Percentiles rank a stretch among this genome's conserved stretches.
These are phyloP conservation scores for Arachnopeziza araneosa DNA, from an alignment of 2,329 filamentous ascomycete genomes.

Conservation along the genomic window DNA sequence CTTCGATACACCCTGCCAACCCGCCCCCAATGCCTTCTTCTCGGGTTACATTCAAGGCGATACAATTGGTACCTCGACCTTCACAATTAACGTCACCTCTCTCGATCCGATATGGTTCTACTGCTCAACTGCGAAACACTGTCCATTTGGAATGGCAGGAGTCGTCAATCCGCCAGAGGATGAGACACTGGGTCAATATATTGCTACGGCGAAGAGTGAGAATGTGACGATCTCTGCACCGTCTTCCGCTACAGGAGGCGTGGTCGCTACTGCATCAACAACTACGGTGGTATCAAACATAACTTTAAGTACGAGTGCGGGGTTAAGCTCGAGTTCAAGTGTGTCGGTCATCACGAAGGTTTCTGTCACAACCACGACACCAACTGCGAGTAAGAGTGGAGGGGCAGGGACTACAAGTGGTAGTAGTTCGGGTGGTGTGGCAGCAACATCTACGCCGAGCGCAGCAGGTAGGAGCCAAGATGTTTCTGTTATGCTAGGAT, in stretches of 20 bases:
- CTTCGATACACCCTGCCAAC: slow-evolving; percentile 30
- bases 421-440: neutral
- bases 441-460: slow-evolving; percentile 4
- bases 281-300: neutral
- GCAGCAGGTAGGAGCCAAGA: slow-evolving; percentile 8
- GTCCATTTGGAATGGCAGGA: slow-evolving; percentile 38
- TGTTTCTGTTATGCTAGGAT: slow-evolving; percentile 8
- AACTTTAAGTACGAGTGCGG: neutral
- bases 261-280: neutral
- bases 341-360: neutral
- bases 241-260: slow-evolving; percentile 9
- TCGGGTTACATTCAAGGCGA: slow-evolving; percentile 14
- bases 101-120: slow-evolving; percentile 40
- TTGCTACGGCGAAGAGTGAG: slow-evolving; percentile 4
- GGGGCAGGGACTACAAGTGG: neutral
- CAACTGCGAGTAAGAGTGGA: neutral
- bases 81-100: slow-evolving; percentile 29
- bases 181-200: slow-evolving; percentile 10
- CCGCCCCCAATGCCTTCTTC: slow-evolving; percentile 18
- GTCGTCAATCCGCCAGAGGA: slow-evolving; percentile 35
- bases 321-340: neutral
- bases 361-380: neutral
- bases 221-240: slow-evolving; percentile 7
- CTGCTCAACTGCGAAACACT: slow-evolving; percentile 35
- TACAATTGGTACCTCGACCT: slow-evolving; percentile 17